Evolutionary conservation across 2,329 filamentous ascomycete species (phyloP).

Genomic region (Zalaria sp.): DNA sequence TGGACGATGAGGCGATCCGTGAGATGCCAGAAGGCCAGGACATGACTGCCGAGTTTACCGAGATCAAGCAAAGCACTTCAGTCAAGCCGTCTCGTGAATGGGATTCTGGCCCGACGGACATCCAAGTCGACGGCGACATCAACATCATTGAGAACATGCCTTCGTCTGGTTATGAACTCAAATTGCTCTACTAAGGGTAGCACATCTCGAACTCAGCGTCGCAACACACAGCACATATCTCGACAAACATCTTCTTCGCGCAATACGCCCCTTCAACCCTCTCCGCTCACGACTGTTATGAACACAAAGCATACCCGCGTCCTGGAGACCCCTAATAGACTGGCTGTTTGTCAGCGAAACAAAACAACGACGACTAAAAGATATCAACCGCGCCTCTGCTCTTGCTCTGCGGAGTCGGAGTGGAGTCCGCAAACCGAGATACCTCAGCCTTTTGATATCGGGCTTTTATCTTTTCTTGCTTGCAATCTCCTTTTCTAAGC

Average conservation of each 20-base stretch:
- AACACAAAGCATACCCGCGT: neutral
- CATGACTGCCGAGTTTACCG: slow-evolving; percentile 59
- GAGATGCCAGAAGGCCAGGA: slow-evolving; percentile 84
- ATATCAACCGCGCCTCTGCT: neutral
- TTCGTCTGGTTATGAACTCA: slow-evolving; percentile 33
- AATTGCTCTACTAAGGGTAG: slow-evolving; percentile 28
- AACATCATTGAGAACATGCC: slow-evolving; percentile 26
- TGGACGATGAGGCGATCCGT: slow-evolving; percentile 80
- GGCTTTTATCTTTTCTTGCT: neutral
- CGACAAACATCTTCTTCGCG: no score
- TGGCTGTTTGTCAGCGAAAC: no score
- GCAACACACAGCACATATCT: no score
- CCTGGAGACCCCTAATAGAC: neutral
- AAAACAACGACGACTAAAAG: neutral
- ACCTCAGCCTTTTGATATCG: neutral
- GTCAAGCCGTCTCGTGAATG: slow-evolving; percentile 35
- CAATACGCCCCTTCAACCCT: no score
- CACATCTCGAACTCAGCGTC: neutral
- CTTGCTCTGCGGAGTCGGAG: no score
- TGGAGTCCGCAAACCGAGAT: neutral
- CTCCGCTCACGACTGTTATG: neutral
- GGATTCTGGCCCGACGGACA: slow-evolving; percentile 33
- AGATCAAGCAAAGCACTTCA: slow-evolving; percentile 28
- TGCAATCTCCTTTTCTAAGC: neutral
- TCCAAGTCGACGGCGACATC: slow-evolving; percentile 34